Percentiles rank a stretch among this genome's conserved stretches.
Evolutionary conservation across 2,329 filamentous ascomycete species (phyloP).

Genomic region (Calonectria pseudoturangicola): DNA sequence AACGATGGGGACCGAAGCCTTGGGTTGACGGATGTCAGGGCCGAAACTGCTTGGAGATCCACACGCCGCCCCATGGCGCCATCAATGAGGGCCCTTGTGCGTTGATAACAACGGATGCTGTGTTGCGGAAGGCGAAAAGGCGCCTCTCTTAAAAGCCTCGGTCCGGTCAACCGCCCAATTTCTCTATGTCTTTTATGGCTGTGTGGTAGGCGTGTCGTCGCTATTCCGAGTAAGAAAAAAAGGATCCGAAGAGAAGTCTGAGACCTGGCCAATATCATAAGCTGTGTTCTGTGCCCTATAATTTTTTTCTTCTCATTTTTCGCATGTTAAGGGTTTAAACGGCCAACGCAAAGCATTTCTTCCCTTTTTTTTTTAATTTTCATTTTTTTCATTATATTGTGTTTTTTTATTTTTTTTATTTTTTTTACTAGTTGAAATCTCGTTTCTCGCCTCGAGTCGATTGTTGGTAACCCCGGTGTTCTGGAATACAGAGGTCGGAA

Average conservation of each 20-base stretch:
- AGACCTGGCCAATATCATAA: slow-evolving; percentile 36
- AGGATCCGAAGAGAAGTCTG: slow-evolving; percentile 29
- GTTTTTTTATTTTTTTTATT: not conserved
- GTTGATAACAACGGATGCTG: slow-evolving; percentile 3
- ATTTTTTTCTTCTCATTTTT: not conserved
- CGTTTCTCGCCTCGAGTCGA: not conserved
- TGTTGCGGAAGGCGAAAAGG: slow-evolving; percentile 34
- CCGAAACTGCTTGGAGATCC: slow-evolving; percentile 52
- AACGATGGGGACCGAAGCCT: slow-evolving; percentile 44
- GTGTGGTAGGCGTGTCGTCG: slow-evolving; percentile 31
- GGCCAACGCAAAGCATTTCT: not conserved
- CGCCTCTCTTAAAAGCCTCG: slow-evolving; percentile 47
- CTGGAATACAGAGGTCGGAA: slow-evolving; percentile 14
- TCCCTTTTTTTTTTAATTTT: not conserved
- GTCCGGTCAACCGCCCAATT: slow-evolving; percentile 51
- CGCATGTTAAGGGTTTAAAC: slow-evolving; percentile 3
- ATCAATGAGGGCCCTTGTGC: slow-evolving; percentile 2
- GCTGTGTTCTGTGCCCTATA: not conserved
- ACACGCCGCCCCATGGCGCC: slow-evolving; percentile 42
- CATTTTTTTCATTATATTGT: not conserved
- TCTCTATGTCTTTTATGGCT: slow-evolving; percentile 36
- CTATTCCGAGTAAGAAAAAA: slow-evolving; percentile 44
- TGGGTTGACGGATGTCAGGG: slow-evolving; percentile 54
- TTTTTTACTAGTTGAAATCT: not conserved
- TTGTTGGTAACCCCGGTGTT: not conserved